Conservation (phyloP, 805 yeast species). For the Lipomyces spencermartinsiae region DNA sequence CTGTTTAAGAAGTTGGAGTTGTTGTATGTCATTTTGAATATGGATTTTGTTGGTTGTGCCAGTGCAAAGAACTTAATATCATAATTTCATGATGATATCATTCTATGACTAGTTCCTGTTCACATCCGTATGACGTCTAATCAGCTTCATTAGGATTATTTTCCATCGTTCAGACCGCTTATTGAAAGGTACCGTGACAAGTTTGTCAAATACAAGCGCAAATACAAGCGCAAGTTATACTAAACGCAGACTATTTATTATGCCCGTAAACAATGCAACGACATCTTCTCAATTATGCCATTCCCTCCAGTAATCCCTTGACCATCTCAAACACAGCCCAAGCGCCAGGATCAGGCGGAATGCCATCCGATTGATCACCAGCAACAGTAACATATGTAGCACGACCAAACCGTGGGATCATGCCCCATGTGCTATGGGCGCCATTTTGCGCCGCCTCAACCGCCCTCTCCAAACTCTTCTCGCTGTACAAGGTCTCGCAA, state of each 20-base stretch:
- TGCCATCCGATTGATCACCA: constrained; percentile 45
- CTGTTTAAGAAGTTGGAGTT: constrained; percentile 3
- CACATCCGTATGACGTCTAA: neutral
- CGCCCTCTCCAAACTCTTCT: constrained; percentile 65
- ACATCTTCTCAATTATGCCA: neutral
- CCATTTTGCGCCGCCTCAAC: constrained; percentile 73
- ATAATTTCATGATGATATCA: neutral
- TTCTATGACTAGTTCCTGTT: neutral
- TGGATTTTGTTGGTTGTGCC: neutral
- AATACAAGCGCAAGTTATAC: no score
- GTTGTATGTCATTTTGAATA: neutral
- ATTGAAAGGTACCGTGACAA: no score
- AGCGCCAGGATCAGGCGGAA: constrained; percentile 92
- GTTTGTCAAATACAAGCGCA: no score
- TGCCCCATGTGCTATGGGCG: constrained; percentile 72
- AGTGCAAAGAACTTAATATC: no score
- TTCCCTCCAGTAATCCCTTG: constrained; percentile 49
- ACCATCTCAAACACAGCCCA: constrained; percentile 74
- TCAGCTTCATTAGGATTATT: no score
- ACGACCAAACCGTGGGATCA: constrained; percentile 89
- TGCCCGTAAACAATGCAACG: neutral
- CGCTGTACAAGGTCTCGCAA: constrained; percentile 61
- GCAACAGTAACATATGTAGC: constrained; percentile 73
- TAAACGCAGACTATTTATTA: no score
- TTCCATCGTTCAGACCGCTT: no score